Evolutionary conservation across 441 rosid species (phyloP).

Genomic region (Flueggea neowawraea): DNA sequence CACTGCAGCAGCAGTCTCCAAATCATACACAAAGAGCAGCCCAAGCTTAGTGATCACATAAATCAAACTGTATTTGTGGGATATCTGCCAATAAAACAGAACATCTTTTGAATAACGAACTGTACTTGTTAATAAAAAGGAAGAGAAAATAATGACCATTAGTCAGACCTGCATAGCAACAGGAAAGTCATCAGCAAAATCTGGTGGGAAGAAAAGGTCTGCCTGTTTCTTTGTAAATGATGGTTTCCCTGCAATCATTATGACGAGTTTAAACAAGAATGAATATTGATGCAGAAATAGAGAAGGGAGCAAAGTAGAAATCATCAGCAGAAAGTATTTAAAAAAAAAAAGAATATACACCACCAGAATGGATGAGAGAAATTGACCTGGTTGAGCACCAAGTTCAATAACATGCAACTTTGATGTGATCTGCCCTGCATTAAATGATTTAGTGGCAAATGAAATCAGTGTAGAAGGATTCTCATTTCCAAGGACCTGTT

Average conservation of each 20-base stretch:
- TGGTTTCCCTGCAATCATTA: conserved; percentile 64
- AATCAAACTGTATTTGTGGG: conserved; percentile 90
- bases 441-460: conserved; percentile 82
- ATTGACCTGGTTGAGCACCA: conserved; percentile 96
- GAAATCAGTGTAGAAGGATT: conserved; percentile 89
- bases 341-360: background rate
- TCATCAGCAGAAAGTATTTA: background rate
- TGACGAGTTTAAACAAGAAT: background rate
- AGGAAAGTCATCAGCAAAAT: conserved; percentile 99
- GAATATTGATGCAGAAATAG: background rate
- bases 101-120: conserved; percentile 16
- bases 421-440: conserved; percentile 93
- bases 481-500: conserved; percentile 95
- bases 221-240: conserved; percentile 97
- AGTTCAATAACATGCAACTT: conserved; percentile 98
- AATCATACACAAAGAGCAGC: conserved; percentile 91
- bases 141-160: background rate
- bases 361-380: conserved; percentile 12
- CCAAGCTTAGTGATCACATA: conserved; percentile 99
- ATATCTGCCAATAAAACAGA: conserved; percentile 69
- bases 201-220: conserved; percentile 99
- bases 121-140: conserved; percentile 13
- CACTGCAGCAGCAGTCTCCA: conserved; percentile 98
- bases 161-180: conserved; percentile 96
- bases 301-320: background rate